These are phyloP conservation scores for Leishmania turanica DNA, from an alignment of 208 protist species.

Conservation along the genomic window DNA sequence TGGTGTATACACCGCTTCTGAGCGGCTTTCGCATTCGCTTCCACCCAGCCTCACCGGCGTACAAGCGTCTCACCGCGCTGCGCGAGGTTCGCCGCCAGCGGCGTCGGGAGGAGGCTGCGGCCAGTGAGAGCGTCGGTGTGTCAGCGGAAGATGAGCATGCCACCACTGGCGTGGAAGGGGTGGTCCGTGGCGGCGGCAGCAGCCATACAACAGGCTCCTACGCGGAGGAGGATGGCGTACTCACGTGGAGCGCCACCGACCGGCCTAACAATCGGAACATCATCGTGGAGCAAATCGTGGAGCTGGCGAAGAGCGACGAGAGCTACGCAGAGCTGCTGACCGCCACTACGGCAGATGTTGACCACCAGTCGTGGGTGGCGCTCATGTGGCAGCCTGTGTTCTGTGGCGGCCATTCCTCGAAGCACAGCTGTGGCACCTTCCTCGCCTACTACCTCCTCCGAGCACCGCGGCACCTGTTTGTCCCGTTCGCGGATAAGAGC, in stretches of 20 bases:
- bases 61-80: constrained; percentile 51
- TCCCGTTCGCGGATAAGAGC: constrained; percentile 48
- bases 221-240: constrained; percentile 47
- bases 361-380: constrained; percentile 88
- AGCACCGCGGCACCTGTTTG: constrained; percentile 67
- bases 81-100: constrained; percentile 37
- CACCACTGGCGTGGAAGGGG: not conserved
- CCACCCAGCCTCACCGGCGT: constrained; percentile 56
- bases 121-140: not conserved
- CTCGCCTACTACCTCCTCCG: constrained; percentile 86
- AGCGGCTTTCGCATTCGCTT: constrained; percentile 86
- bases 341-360: constrained; percentile 69
- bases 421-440: constrained; percentile 86
- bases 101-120: constrained; percentile 18
- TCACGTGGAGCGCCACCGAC: constrained; percentile 78
- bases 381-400: constrained; percentile 88
- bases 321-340: constrained; percentile 66
- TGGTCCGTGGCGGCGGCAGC: not conserved
- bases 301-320: constrained; percentile 63
- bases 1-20: constrained; percentile 84
- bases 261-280: constrained; percentile 82
- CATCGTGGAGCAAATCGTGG: constrained; percentile 68
- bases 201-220: constrained; percentile 1
- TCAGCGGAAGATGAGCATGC: not conserved
- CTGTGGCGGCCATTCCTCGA: constrained; percentile 72